phyloP scores from a whole-genome alignment of 2,329 filamentous ascomycete species.

The Chaetomium globosum region DNA sequence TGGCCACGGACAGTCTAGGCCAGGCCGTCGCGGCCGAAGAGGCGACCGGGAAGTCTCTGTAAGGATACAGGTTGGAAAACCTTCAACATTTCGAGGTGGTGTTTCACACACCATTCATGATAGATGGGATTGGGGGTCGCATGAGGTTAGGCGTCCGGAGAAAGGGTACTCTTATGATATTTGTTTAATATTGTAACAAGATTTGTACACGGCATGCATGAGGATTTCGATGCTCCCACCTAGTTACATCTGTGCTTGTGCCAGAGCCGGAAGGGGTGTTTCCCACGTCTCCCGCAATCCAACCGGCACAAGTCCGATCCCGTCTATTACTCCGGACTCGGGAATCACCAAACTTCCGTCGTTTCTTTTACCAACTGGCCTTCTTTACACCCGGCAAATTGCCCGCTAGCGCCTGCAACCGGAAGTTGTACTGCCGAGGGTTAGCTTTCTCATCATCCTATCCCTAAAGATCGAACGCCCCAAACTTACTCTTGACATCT shows the following conservation, averaged over 20 bases:
- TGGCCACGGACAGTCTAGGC: constrained; percentile 42
- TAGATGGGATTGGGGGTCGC: constrained; percentile 21
- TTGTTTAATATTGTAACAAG: constrained; percentile 33
- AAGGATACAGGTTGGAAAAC: background rate
- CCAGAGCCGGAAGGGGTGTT: constrained; percentile 14
- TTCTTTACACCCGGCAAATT: constrained; percentile 90
- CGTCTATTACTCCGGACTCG: background rate
- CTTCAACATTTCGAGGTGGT: constrained; percentile 32
- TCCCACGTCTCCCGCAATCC: background rate
- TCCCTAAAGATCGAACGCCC: constrained; percentile 29
- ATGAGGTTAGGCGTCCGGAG: constrained; percentile 29
- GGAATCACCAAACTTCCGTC: background rate
- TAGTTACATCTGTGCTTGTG: background rate
- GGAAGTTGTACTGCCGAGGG: constrained; percentile 78
- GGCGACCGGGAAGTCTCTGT: constrained; percentile 25
- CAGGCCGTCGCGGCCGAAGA: constrained; percentile 47
- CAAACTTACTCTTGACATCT: constrained; percentile 77
- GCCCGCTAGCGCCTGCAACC: constrained; percentile 82
- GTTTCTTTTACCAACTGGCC: constrained; percentile 80
- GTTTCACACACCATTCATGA: constrained; percentile 30
- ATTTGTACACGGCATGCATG: constrained; percentile 30
- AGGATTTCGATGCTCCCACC: constrained; percentile 3
- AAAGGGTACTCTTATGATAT: constrained; percentile 23
- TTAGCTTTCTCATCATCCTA: constrained; percentile 19
- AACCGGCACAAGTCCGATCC: background rate